Conservation (phyloP, 2,329 filamentous ascomycete genomes). For the Neonectria neomacrospora region DNA sequence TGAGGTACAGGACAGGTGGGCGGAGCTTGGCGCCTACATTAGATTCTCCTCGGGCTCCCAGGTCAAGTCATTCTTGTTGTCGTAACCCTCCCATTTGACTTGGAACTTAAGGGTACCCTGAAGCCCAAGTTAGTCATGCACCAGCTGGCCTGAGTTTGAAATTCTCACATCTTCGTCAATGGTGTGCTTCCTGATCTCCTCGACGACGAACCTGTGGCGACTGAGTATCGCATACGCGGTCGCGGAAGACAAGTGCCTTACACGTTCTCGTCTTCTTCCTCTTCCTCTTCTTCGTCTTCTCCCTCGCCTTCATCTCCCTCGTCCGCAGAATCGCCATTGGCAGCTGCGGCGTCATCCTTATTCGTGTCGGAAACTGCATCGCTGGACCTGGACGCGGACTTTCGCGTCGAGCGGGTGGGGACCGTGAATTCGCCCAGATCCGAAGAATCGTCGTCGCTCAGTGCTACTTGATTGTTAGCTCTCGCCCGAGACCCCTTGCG, state of each 20-base stretch:
- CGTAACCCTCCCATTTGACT: conserved; percentile 86
- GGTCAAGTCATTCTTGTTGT: conserved; percentile 75
- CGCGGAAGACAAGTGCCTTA: conserved; percentile 46
- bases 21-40: conserved; percentile 36
- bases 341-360: conserved; percentile 46
- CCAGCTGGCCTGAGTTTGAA: background rate
- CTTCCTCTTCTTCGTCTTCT: conserved; percentile 48
- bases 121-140: conserved; percentile 9
- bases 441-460: conserved; percentile 53
- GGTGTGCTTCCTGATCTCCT: conserved; percentile 76
- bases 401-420: conserved; percentile 40
- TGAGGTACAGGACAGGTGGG: background rate
- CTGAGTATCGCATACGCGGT: conserved; percentile 33
- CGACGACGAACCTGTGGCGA: conserved; percentile 73
- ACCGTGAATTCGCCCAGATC: conserved; percentile 44
- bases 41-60: conserved; percentile 82
- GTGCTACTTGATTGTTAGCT: conserved; percentile 45
- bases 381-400: conserved; percentile 35
- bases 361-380: conserved; percentile 26
- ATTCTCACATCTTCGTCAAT: conserved; percentile 64
- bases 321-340: conserved; percentile 39
- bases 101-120: conserved; percentile 69
- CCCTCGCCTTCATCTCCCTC: conserved; percentile 49
- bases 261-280: conserved; percentile 59
- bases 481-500: conserved; percentile 16